Percentiles rank a stretch among this genome's conserved stretches.
Conservation (phyloP, 768 basidiomycete genomes). For the Collybia sordida region DNA sequence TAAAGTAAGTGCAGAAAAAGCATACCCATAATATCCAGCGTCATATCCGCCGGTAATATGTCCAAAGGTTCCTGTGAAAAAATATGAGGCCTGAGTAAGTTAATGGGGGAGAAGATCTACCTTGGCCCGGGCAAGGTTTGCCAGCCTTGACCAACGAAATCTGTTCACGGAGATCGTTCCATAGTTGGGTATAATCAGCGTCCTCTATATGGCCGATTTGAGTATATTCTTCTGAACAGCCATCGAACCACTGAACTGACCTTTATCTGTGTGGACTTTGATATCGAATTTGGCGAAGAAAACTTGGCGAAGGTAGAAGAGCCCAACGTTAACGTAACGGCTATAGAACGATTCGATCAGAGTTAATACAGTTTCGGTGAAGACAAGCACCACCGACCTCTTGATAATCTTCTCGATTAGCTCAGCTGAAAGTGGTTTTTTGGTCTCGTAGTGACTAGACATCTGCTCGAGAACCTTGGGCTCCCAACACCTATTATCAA, state of each 20-base stretch:
- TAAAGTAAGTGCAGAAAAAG: not conserved
- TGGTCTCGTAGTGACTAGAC: slow-evolving; percentile 79
- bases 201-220: slow-evolving; percentile 31
- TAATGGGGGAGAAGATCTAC: slow-evolving; percentile 15
- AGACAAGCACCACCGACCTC: slow-evolving; percentile 41
- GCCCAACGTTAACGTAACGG: slow-evolving; percentile 78
- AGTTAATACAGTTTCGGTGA: not conserved
- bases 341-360: slow-evolving; percentile 23
- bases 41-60: slow-evolving; percentile 79
- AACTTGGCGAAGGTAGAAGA: slow-evolving; percentile 80
- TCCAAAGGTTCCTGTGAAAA: slow-evolving; percentile 53
- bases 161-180: slow-evolving; percentile 70
- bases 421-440: slow-evolving; percentile 67
- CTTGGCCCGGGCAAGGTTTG: slow-evolving; percentile 67
- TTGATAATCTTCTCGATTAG: slow-evolving; percentile 80
- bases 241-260: slow-evolving; percentile 35
- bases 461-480: slow-evolving; percentile 72
- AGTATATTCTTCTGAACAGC: too few relatives aligned
- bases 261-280: slow-evolving; percentile 70
- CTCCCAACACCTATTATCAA: slow-evolving; percentile 68
- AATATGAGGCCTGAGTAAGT: not conserved
- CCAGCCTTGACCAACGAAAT: slow-evolving; percentile 69
- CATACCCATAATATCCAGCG: slow-evolving; percentile 64
- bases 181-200: slow-evolving; percentile 77
- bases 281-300: slow-evolving; percentile 84